These are phyloP conservation scores for Hypsizygus ulmarius DNA, from an alignment of 1,284 basidiomycete species.

Conservation along the genomic window DNA sequence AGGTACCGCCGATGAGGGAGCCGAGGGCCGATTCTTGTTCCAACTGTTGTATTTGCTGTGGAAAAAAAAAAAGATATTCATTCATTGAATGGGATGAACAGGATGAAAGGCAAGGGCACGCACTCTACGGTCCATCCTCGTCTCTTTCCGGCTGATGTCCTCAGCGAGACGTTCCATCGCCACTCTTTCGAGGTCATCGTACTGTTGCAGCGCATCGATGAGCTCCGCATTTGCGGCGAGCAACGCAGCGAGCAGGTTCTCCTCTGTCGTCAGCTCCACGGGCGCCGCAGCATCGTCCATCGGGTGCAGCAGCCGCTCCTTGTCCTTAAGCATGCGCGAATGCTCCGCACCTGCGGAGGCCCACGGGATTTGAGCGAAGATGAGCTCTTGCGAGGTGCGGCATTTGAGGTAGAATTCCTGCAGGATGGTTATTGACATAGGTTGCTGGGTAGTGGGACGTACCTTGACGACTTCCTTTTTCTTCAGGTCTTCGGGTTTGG, in stretches of 20 bases:
- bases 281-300: slow-evolving; percentile 30
- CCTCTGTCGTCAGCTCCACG: slow-evolving; percentile 52
- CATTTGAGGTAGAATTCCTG: slow-evolving; percentile 77
- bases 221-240: slow-evolving; percentile 59
- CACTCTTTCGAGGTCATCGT: slow-evolving; percentile 66
- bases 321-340: slow-evolving; percentile 40
- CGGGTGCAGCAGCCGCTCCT: slow-evolving; percentile 14
- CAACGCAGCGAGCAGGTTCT: slow-evolving; percentile 61
- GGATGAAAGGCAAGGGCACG: slow-evolving; percentile 20
- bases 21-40: slow-evolving; percentile 28
- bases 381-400: slow-evolving; percentile 48
- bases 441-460: slow-evolving; percentile 17
- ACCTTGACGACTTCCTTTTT: slow-evolving; percentile 62
- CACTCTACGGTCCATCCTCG: slow-evolving; percentile 55
- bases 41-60: slow-evolving; percentile 28
- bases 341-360: slow-evolving; percentile 72
- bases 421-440: not conserved
- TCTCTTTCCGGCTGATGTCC: slow-evolving; percentile 59
- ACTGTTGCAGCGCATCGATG: slow-evolving; percentile 40
- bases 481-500: slow-evolving; percentile 64
- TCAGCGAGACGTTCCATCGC: slow-evolving; percentile 60
- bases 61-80: not conserved
- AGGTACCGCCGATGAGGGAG: slow-evolving; percentile 13
- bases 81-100: not conserved
- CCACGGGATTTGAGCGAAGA: slow-evolving; percentile 43